phyloP scores from a whole-genome alignment of 148 eudicot species.

The Euryodendron excelsum region DNA sequence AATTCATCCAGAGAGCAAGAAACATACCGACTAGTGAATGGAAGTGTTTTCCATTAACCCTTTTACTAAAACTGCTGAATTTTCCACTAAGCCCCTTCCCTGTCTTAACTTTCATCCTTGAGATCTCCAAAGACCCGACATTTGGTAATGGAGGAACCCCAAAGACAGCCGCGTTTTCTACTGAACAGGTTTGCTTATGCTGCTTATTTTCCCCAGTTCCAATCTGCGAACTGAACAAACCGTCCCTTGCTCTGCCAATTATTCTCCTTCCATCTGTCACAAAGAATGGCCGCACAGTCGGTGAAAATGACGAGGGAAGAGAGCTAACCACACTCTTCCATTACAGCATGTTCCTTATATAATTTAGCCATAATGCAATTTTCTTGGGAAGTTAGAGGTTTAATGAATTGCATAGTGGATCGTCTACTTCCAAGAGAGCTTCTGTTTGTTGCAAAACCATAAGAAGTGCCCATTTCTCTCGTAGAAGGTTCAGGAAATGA shows the following conservation, averaged over 20 bases:
- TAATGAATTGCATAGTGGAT: slow-evolving; percentile 38
- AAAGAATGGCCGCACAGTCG: slow-evolving; percentile 58
- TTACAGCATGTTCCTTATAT: slow-evolving; percentile 44
- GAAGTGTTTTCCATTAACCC: slow-evolving; percentile 17
- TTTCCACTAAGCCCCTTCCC: slow-evolving; percentile 25
- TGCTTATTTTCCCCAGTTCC: slow-evolving; percentile 22
- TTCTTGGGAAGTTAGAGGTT: slow-evolving; percentile 70
- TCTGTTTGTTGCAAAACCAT: slow-evolving; percentile 33
- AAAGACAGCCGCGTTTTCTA: slow-evolving; percentile 28
- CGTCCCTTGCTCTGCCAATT: slow-evolving; percentile 43
- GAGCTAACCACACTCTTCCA: slow-evolving; percentile 46
- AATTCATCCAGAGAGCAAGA: slow-evolving; percentile 7
- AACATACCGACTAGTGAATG: slow-evolving; percentile 36
- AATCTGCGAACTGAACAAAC: slow-evolving; percentile 22
- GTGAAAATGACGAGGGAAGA: slow-evolving; percentile 42
- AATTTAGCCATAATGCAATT: slow-evolving; percentile 87
- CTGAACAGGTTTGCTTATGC: slow-evolving; percentile 23
- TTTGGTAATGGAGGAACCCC: slow-evolving; percentile 56
- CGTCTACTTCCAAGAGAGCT: slow-evolving; percentile 48
- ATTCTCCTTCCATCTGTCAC: slow-evolving; percentile 73
- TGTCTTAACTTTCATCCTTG: slow-evolving; percentile 24
- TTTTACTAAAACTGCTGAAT: slow-evolving; percentile 23
- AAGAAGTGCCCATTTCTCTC: slow-evolving; percentile 33
- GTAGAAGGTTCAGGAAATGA: slow-evolving; percentile 29
- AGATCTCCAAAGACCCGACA: slow-evolving; percentile 18